These are phyloP conservation scores for Calonectria hawksworthii DNA, from an alignment of 2,329 filamentous ascomycete species.

Conservation along the genomic window DNA sequence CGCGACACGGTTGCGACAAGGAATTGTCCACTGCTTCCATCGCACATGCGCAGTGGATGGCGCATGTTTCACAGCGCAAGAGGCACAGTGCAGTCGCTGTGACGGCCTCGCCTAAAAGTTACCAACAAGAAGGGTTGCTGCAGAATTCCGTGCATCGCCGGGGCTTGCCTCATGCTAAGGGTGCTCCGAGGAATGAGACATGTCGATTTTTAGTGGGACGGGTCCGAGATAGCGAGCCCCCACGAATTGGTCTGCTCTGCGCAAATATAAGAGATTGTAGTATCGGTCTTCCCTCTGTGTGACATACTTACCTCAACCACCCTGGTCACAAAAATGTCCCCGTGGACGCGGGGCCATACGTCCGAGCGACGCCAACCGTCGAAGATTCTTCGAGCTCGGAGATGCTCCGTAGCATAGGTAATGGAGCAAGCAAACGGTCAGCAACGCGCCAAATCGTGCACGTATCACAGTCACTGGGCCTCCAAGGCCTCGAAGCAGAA, in stretches of 20 bases:
- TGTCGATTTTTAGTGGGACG: constrained; percentile 2
- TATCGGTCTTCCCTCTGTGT: constrained; percentile 2
- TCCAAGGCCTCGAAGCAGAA: background rate
- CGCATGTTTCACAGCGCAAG: background rate
- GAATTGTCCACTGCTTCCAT: background rate
- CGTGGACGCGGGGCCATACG: constrained; percentile 4
- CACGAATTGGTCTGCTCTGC: background rate
- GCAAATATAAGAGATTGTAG: constrained; percentile 5
- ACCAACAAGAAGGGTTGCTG: constrained; percentile 7
- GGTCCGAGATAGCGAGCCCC: background rate
- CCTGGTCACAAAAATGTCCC: constrained; percentile 6
- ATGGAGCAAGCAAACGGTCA: background rate
- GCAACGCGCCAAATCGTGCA: background rate
- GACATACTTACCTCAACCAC: background rate
- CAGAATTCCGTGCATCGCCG: constrained; percentile 10
- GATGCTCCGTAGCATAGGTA: background rate
- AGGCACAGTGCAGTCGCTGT: background rate
- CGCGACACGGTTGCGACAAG: background rate
- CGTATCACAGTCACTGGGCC: background rate
- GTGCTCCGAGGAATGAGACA: constrained; percentile 9
- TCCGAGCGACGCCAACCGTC: background rate
- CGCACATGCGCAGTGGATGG: background rate
- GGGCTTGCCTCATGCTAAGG: background rate
- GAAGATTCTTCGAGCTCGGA: background rate
- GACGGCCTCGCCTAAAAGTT: constrained; percentile 9